Conservation (phyloP, 2,329 filamentous ascomycete species). For the Chaetomium sp. region DNA sequence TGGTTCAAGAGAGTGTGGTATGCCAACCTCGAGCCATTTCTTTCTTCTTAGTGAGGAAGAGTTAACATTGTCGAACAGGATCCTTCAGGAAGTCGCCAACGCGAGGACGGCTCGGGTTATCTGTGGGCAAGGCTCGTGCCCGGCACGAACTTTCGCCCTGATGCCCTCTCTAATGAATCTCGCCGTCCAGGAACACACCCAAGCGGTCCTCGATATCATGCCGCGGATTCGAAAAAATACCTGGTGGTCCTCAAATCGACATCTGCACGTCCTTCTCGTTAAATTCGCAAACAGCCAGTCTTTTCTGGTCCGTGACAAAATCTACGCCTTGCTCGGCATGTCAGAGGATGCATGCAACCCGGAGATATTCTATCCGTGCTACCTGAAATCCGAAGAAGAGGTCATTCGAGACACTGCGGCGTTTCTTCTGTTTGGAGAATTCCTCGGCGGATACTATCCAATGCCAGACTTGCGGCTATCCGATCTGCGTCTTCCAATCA, state of each 20-base stretch:
- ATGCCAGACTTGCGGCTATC: background rate
- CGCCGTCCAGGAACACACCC: background rate
- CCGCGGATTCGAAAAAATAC: constrained; percentile 13
- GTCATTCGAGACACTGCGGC: background rate
- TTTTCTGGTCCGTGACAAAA: background rate
- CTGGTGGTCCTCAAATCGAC: constrained; percentile 1
- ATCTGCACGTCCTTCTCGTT: background rate
- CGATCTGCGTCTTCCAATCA: background rate
- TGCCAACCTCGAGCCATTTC: background rate
- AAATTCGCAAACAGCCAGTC: constrained; percentile 1
- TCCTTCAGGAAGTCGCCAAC: constrained; percentile 22
- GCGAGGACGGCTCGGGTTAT: constrained; percentile 7
- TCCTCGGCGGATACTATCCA: background rate
- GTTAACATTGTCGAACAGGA: background rate
- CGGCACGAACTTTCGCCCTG: constrained; percentile 16
- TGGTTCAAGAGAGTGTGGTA: constrained; percentile 25
- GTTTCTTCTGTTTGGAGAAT: background rate
- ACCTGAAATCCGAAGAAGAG: background rate
- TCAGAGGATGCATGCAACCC: constrained; percentile 2
- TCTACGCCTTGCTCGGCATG: constrained; percentile 14
- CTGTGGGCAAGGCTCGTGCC: constrained; percentile 10
- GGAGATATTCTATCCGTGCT: constrained; percentile 7
- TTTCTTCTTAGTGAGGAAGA: background rate
- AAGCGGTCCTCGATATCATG: constrained; percentile 26
- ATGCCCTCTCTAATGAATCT: constrained; percentile 12